Conservation (phyloP, 768 basidiomycete species). For the Mycena albidolilacea region DNA sequence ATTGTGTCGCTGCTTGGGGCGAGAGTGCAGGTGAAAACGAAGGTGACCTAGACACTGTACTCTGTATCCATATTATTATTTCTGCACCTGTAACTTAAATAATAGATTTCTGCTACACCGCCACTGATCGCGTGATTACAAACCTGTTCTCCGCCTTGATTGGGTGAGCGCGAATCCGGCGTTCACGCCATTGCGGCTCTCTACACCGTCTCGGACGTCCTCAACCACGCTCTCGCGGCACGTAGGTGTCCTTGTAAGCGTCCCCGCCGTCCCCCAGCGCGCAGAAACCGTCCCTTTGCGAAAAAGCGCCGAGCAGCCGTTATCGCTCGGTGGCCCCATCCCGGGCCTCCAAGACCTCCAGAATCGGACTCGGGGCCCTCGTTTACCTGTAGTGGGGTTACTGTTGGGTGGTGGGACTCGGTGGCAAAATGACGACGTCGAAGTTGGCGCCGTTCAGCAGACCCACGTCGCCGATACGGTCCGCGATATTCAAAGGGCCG, state of each 20-base stretch:
- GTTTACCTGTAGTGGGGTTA: neutral
- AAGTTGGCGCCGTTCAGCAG: conserved; percentile 65
- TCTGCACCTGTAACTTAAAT: conserved; percentile 6
- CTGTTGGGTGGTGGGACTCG: conserved; percentile 29
- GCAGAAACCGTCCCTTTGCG: conserved; percentile 23
- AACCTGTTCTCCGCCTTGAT: conserved; percentile 34
- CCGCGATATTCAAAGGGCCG: conserved; percentile 73
- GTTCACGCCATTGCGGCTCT: neutral
- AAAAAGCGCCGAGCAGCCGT: conserved; percentile 11
- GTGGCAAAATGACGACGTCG: conserved; percentile 67
- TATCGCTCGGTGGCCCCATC: conserved; percentile 2
- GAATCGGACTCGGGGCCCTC: neutral
- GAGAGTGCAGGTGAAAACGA: conserved; percentile 42
- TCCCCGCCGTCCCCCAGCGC: conserved; percentile 15
- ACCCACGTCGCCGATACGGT: conserved; percentile 65
- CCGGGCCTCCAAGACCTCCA: neutral
- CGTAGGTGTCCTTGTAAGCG: neutral
- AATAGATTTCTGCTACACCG: neutral
- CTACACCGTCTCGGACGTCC: conserved; percentile 8
- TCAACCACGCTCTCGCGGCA: neutral
- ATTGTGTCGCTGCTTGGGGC: conserved; percentile 67
- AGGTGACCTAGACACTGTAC: neutral
- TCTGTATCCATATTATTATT: conserved; percentile 5
- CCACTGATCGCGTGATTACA: conserved; percentile 24
- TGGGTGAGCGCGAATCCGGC: conserved; percentile 30